Conservation (phyloP, 768 basidiomycete genomes). For the Boletus pseudo-olivaceus region DNA sequence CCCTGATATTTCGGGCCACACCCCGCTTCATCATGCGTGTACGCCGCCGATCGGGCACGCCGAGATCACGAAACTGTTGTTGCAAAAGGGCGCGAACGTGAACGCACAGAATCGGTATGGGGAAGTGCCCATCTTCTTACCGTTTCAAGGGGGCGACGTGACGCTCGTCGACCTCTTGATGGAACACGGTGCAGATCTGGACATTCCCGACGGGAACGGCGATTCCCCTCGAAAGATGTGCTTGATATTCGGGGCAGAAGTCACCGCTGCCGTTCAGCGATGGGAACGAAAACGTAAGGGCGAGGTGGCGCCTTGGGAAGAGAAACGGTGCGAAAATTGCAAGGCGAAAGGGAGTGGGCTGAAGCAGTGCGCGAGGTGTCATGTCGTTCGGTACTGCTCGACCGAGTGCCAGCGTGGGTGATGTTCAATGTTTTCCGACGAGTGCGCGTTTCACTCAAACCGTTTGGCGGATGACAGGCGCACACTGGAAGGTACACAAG, state of each 20-base stretch:
- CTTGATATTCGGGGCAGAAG: constrained; percentile 38
- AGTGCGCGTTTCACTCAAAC: background rate
- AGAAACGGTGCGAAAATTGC: constrained; percentile 43
- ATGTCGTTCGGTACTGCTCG: constrained; percentile 50
- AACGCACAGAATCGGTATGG: constrained; percentile 50
- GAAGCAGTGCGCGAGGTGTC: constrained; percentile 44
- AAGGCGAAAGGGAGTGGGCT: constrained; percentile 29
- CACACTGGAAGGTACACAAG: constrained; percentile 50
- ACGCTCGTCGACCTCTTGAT: constrained; percentile 42
- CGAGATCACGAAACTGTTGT: constrained; percentile 36
- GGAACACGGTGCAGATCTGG: constrained; percentile 47
- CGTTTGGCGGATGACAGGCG: constrained; percentile 28
- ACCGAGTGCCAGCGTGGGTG: constrained; percentile 50
- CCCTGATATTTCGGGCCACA: constrained; percentile 46
- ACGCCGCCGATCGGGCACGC: constrained; percentile 24
- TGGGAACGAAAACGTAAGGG: constrained; percentile 48
- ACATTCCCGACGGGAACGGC: constrained; percentile 39
- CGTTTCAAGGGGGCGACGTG: constrained; percentile 34
- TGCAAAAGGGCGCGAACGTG: constrained; percentile 47
- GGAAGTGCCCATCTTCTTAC: constrained; percentile 37
- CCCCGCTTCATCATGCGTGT: constrained; percentile 47
- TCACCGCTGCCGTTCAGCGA: constrained; percentile 41
- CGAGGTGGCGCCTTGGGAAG: constrained; percentile 39
- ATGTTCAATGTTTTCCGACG: background rate
- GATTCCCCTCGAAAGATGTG: constrained; percentile 31